Conservation (phyloP, 768 basidiomycete genomes). For the Lentinula boryana region DNA sequence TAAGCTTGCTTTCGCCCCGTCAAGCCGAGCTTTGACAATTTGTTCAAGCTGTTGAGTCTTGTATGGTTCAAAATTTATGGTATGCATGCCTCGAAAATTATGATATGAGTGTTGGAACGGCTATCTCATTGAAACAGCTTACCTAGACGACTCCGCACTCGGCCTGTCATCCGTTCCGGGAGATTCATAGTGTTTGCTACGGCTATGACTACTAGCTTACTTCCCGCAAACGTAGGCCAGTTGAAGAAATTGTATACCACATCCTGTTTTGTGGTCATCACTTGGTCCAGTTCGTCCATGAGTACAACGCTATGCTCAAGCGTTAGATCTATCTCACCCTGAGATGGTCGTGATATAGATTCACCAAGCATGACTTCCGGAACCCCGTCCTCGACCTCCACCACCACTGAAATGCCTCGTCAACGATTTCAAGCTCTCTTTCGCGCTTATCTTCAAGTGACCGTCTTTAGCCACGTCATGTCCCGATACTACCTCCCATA, state of each 20-base stretch:
- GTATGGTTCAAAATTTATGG: conserved; percentile 92
- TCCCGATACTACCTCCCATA: conserved; percentile 92
- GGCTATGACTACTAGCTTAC: conserved; percentile 90
- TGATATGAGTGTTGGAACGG: neutral
- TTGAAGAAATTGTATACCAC: conserved; percentile 99
- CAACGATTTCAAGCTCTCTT: conserved; percentile 77
- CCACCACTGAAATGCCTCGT: conserved; percentile 71
- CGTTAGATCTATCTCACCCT: neutral
- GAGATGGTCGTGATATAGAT: conserved; percentile 16
- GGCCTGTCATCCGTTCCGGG: conserved; percentile 89
- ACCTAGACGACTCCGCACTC: conserved; percentile 91
- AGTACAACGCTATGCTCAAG: conserved; percentile 73
- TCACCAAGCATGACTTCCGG: conserved; percentile 85
- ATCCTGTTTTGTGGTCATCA: conserved; percentile 94
- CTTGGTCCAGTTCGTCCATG: conserved; percentile 98
- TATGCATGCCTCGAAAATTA: conserved; percentile 61
- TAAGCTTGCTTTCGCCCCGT: conserved; percentile 46
- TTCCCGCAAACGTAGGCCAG: conserved; percentile 89
- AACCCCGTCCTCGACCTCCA: conserved; percentile 52
- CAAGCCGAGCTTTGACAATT: conserved; percentile 82
- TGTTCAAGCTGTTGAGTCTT: conserved; percentile 68
- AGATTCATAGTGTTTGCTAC: conserved; percentile 99
- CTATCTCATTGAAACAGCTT: conserved; percentile 14
- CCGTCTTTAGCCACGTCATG: conserved; percentile 60
- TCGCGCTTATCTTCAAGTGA: conserved; percentile 61